Base-by-base conservation (phyloP, 371 early-diverging fungal species). In the Aphelidium insulamus region DNA sequence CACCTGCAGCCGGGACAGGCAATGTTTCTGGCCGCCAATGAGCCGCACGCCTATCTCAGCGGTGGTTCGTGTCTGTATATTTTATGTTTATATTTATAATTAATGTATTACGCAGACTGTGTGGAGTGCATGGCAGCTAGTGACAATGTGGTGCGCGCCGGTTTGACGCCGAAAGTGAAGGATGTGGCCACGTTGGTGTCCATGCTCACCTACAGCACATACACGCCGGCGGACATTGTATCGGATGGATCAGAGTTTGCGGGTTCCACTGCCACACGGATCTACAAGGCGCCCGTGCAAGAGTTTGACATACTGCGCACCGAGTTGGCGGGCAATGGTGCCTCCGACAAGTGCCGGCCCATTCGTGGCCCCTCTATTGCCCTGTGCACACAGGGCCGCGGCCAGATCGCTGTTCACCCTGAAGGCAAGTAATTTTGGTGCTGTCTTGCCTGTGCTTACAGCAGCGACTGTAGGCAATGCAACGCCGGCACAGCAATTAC, bases 101-200 rank as follows among this genome's bases (percentile, higher is more conserved):
- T 4, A 8, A 12, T 22, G 21, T 15, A 16, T 7, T 22, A 10
- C 26, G 18, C 40, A 74, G 97, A 95, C 51, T 86, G 83, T 52
- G 66, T 92, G 27, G 97, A 95, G 53, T 92, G 91, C 51, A 95
- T 95, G 97, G 94, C 97, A 2, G 69, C 88, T 4, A 76, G 77
- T 35, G 97, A 95, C 52, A 95, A 95, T 46, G 97, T 95, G 1
- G 83, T 95, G 3, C 77, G 97, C 20, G 82, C 92, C 3, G 97
- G 97, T 4, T 50, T 95, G 34, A 95, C 97, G 5, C 97, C 97
- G n/a, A 95, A 95, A 54, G 78, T 84, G 52, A 84, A 85, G 57
- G 94, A 95, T 52, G 91, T 95, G 14, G 57, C 69, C 14, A 85
- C 87, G 2, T 62, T 95, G 16, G 72, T 82, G 1, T 48, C 65